phyloP scores from a whole-genome alignment of 176 grass and related monocot genomes.

The Avena insularis region DNA sequence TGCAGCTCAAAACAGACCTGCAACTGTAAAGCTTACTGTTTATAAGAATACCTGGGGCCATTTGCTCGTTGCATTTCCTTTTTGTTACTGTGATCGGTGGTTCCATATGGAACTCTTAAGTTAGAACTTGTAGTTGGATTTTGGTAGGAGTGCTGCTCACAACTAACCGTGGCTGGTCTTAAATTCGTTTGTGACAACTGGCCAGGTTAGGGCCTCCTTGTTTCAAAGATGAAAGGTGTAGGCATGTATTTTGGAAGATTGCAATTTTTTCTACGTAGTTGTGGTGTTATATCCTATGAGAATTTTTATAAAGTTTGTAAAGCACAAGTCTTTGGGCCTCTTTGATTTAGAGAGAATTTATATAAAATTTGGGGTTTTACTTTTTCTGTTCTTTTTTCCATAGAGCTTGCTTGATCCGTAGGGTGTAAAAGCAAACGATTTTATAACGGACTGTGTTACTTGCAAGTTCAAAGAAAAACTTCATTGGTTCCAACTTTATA shows the following conservation, averaged over 20 bases:
- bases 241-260: not conserved
- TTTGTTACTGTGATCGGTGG: not conserved
- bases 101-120: not conserved
- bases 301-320: too few species aligned
- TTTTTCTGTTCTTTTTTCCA: not conserved
- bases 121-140: too few species aligned
- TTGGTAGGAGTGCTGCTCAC: not conserved
- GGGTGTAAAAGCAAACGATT: not conserved
- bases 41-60: not conserved
- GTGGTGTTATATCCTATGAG: too few species aligned
- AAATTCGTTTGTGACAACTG: not conserved
- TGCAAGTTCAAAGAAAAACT: not conserved
- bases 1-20: not conserved
- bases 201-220: not conserved
- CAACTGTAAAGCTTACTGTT: constrained; percentile 32
- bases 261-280: not conserved
- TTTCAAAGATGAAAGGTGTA: not conserved
- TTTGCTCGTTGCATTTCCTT: constrained; percentile 17
- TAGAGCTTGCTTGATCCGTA: not conserved
- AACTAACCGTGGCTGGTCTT: not conserved
- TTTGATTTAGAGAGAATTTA: too few species aligned
- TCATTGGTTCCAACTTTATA: not conserved
- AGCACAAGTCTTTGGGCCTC: too few species aligned
- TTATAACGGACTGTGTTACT: not conserved
- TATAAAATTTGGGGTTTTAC: not conserved